Evolutionary conservation across 2,329 filamentous ascomycete genomes (phyloP).

Genomic region (Venturiaceae sp.): DNA sequence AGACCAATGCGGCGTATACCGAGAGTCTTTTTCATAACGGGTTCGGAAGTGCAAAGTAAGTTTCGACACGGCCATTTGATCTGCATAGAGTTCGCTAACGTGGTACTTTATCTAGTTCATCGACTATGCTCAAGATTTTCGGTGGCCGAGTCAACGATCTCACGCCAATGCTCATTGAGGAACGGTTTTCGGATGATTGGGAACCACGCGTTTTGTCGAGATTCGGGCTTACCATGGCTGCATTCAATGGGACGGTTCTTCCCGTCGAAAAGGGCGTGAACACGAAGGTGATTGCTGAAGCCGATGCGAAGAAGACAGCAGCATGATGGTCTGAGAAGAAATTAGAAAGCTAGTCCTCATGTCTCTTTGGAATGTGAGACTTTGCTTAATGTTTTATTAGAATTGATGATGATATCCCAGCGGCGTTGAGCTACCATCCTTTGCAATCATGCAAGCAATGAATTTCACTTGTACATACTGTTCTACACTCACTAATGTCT

Average conservation of each 20-base stretch:
- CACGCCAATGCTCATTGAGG: slow-evolving; percentile 29
- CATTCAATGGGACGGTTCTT: slow-evolving; percentile 30
- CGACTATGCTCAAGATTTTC: slow-evolving; percentile 33
- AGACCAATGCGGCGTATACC: slow-evolving; percentile 24
- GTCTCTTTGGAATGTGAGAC: too few relatives aligned
- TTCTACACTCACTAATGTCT: too few relatives aligned
- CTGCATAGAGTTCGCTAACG: not conserved
- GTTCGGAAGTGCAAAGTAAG: slow-evolving; percentile 30
- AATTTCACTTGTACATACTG: too few relatives aligned
- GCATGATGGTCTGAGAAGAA: not conserved
- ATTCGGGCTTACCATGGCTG: slow-evolving; percentile 31
- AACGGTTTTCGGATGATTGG: slow-evolving; percentile 30
- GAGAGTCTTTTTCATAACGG: slow-evolving; percentile 27
- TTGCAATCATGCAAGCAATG: too few relatives aligned
- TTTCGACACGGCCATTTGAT: not conserved
- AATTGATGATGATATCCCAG: not conserved
- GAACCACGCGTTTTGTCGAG: slow-evolving; percentile 26
- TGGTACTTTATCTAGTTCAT: slow-evolving; percentile 19
- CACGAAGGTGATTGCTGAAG: slow-evolving; percentile 11
- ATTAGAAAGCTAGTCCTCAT: not conserved
- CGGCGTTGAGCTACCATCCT: too few relatives aligned
- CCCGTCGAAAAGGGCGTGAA: slow-evolving; percentile 29
- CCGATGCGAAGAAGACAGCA: not conserved
- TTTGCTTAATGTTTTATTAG: not conserved
- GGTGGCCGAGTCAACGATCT: slow-evolving; percentile 27